These are phyloP conservation scores for Alternaria sp. DNA, from an alignment of 2,329 filamentous ascomycete genomes.

Conservation along the genomic window DNA sequence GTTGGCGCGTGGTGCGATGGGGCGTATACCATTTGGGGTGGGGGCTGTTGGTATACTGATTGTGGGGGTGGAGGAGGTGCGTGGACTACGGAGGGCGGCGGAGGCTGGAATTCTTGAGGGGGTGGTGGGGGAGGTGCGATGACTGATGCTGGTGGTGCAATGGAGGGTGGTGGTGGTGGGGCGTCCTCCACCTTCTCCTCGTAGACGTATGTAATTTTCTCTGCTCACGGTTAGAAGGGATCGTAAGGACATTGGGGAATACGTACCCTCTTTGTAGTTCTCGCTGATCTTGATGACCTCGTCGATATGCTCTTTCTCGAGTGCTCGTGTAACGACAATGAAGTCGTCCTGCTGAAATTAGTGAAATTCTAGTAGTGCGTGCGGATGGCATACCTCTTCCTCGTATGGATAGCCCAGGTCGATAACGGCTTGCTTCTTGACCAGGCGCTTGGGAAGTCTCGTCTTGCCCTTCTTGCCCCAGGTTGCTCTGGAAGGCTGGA, in stretches of 20 bases:
- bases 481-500: conserved; percentile 41
- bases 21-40: conserved; percentile 17
- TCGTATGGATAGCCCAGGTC: conserved; percentile 86
- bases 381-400: conserved; percentile 70
- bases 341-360: conserved; percentile 70
- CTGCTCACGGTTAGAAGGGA: conserved; percentile 21
- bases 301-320: conserved; percentile 91
- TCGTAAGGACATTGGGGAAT: neutral
- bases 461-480: conserved; percentile 78
- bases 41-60: conserved; percentile 27
- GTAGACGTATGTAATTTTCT: conserved; percentile 47
- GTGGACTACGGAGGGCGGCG: conserved; percentile 20
- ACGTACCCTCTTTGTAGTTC: conserved; percentile 65
- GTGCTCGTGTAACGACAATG: conserved; percentile 80
- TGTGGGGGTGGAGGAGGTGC: conserved; percentile 33
- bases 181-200: conserved; percentile 32
- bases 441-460: conserved; percentile 79
- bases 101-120: conserved; percentile 23
- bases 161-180: conserved; percentile 22
- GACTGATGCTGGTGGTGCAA: conserved; percentile 20
- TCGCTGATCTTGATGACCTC: conserved; percentile 84
- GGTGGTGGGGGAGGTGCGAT: conserved; percentile 29
- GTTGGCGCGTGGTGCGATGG: conserved; percentile 34
- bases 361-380: conserved; percentile 11
- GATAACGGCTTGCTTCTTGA: conserved; percentile 79